Evolutionary conservation across 1,139 yeast genomes (phyloP).

Genomic region (Yamadazyma spencermartinsiae): DNA sequence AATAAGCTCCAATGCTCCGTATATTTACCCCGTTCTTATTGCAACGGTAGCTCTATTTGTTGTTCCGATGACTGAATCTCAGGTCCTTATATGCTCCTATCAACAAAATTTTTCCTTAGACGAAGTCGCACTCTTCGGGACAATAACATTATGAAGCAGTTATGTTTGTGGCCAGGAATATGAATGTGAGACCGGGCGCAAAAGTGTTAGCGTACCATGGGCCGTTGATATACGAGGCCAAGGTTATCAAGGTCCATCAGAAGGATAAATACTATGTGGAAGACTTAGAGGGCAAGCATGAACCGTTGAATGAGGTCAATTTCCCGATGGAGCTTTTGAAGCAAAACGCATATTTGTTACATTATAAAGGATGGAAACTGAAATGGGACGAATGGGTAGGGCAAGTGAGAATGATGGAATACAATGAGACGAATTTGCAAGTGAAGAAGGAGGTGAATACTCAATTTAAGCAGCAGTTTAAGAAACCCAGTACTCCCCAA

Average conservation of each 20-base stretch:
- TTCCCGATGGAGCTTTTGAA: constrained; percentile 47
- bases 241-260: constrained; percentile 64
- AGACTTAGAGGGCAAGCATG: constrained; percentile 37
- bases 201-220: constrained; percentile 87
- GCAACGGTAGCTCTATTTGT: too few species aligned
- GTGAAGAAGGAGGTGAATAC: constrained; percentile 69
- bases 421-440: constrained; percentile 66
- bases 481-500: constrained; percentile 11
- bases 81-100: neutral
- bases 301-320: constrained; percentile 21
- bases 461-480: constrained; percentile 28
- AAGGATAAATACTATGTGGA: constrained; percentile 43
- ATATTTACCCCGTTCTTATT: too few species aligned
- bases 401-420: constrained; percentile 62
- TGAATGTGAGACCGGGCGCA: constrained; percentile 29
- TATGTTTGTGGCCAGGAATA: too few species aligned
- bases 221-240: constrained; percentile 87
- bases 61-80: neutral
- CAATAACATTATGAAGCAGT: too few species aligned
- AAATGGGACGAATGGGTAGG: constrained; percentile 98
- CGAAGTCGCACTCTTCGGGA: constrained; percentile 4
- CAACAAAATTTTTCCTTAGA: constrained; percentile 6
- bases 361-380: constrained; percentile 93
- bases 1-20: too few species aligned
- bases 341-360: constrained; percentile 62